These are phyloP conservation scores for Colletotrichum plurivorum DNA, from an alignment of 2,329 filamentous ascomycete genomes.

Conservation along the genomic window DNA sequence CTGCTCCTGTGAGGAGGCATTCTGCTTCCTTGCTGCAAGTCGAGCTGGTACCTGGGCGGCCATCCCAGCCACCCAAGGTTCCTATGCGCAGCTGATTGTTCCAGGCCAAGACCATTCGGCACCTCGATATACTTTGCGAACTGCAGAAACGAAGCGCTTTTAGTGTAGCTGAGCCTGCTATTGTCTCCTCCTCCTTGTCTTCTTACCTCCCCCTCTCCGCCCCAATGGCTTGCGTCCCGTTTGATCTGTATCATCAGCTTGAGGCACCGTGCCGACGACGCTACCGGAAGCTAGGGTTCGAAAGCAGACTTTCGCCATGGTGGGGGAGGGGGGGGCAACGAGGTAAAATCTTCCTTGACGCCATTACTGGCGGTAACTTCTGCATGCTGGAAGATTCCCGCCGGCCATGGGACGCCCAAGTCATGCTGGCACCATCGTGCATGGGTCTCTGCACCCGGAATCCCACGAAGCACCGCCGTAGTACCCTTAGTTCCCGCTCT, in stretches of 20 bases:
- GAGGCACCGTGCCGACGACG: neutral
- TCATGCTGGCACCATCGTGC: slow-evolving; percentile 5
- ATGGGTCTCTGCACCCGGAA: slow-evolving; percentile 29
- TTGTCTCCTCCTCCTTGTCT: slow-evolving; percentile 16
- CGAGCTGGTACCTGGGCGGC: neutral
- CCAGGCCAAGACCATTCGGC: slow-evolving; percentile 18
- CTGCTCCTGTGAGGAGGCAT: neutral
- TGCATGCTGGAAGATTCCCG: neutral
- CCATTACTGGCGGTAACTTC: slow-evolving; percentile 4
- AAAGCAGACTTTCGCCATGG: neutral
- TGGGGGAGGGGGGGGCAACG: neutral
- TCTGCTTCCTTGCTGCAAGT: slow-evolving; percentile 9
- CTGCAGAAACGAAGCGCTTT: slow-evolving; percentile 17
- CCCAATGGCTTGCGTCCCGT: neutral
- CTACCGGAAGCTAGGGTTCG: neutral
- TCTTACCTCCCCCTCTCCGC: slow-evolving; percentile 15
- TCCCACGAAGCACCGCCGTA: slow-evolving; percentile 20
- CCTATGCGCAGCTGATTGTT: neutral
- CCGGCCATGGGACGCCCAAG: slow-evolving; percentile 10
- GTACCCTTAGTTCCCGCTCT: neutral
- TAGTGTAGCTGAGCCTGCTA: neutral
- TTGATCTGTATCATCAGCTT: neutral
- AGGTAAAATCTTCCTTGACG: slow-evolving; percentile 3
- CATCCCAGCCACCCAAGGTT: neutral
- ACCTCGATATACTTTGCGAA: slow-evolving; percentile 19